A percentile compares a stretch with the other conserved stretches of the same genome.
Evolutionary conservation across 225 moss, liverwort and hornwort species (phyloP).

Genomic region (Physcomitrium patens): DNA sequence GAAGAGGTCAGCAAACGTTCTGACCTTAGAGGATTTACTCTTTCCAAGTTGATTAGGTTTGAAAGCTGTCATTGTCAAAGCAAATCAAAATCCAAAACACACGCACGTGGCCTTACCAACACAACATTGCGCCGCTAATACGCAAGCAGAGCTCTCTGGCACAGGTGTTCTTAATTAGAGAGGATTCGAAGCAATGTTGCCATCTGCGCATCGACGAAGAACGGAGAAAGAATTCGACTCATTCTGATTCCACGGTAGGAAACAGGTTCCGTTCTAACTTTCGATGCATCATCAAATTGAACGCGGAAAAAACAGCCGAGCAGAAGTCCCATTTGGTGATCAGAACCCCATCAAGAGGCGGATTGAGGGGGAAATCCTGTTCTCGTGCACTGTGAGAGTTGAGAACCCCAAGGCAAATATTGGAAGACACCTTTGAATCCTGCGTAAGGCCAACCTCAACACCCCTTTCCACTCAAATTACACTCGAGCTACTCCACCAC

Average conservation of each 20-base stretch:
- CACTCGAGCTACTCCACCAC: constrained; percentile 7
- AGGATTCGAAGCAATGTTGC: constrained; percentile 47
- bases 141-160: constrained; percentile 45
- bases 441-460: constrained; percentile 28
- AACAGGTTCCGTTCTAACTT: constrained; percentile 10
- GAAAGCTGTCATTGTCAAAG: constrained; percentile 2
- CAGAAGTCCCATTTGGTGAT: constrained; percentile 22
- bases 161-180: constrained; percentile 41
- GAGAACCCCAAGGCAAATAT: constrained; percentile 51
- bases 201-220: constrained; percentile 47
- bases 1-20: constrained; percentile 21
- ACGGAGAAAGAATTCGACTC: constrained; percentile 38
- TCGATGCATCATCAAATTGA: constrained; percentile 28
- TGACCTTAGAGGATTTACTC: constrained; percentile 14
- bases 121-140: constrained; percentile 43
- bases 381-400: not conserved
- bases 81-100: constrained; percentile 12
- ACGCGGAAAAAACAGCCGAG: not conserved
- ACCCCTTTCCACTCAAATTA: constrained; percentile 29
- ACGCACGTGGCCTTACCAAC: constrained; percentile 41
- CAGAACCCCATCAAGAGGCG: not conserved
- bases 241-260: too few relatives aligned
- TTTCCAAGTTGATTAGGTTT: constrained; percentile 5
- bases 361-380: constrained; percentile 20
- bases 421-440: constrained; percentile 36